Percentiles rank a stretch among this genome's conserved stretches.
These are phyloP conservation scores for Debaryomyces tyrocola DNA, from an alignment of 805 yeast genomes.

Conservation along the genomic window DNA sequence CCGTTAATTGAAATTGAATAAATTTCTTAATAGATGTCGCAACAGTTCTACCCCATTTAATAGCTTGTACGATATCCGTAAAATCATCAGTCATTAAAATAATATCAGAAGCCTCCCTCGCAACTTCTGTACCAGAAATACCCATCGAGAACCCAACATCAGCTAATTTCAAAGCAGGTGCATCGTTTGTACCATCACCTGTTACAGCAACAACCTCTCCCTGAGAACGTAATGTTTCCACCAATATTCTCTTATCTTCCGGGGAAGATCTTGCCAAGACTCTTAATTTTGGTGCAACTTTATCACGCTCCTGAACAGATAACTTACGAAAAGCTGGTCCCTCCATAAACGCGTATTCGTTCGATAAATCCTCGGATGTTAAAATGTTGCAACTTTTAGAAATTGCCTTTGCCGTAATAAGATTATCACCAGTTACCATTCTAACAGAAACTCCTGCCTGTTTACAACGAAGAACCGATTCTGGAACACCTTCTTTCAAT, in stretches of 20 bases:
- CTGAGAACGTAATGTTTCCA: conserved; percentile 69
- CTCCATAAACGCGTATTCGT: conserved; percentile 74
- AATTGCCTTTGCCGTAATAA: conserved; percentile 88
- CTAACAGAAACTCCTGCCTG: conserved; percentile 92
- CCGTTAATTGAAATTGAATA: conserved; percentile 95
- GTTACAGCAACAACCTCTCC: conserved; percentile 98
- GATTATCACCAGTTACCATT: conserved; percentile 98
- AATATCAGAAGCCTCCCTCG: conserved; percentile 94
- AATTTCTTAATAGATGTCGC: conserved; percentile 92
- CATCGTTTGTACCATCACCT: conserved; percentile 99
- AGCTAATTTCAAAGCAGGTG: conserved; percentile 94
- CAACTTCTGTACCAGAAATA: conserved; percentile 96
- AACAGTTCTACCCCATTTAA: conserved; percentile 98
- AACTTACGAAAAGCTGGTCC: conserved; percentile 87
- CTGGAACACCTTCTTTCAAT: conserved; percentile 82
- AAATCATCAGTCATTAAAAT: conserved; percentile 94
- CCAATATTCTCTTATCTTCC: conserved; percentile 87
- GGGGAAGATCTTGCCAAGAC: conserved; percentile 96
- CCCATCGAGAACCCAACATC: conserved; percentile 99
- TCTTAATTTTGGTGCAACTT: conserved; percentile 68
- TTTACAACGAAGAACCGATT: conserved; percentile 83
- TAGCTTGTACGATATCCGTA: conserved; percentile 91
- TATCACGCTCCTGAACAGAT: conserved; percentile 51
- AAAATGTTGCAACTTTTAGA: conserved; percentile 83
- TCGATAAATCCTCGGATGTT: conserved; percentile 48